These are phyloP conservation scores for Barbatosphaeria neglecta DNA, from an alignment of 495 filamentous ascomycete genomes.

Conservation along the genomic window DNA sequence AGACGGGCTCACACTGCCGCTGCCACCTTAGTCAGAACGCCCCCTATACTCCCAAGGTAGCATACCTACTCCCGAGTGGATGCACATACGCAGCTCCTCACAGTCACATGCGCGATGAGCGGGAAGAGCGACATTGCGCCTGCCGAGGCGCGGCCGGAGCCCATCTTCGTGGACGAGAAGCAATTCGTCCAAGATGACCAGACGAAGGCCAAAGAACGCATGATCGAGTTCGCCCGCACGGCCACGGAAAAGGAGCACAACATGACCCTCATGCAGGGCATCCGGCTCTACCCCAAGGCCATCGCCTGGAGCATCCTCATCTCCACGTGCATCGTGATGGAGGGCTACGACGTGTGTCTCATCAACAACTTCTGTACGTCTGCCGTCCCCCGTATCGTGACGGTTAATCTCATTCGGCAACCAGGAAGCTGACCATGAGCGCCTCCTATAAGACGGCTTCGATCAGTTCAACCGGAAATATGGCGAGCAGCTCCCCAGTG, in stretches of 20 bases:
- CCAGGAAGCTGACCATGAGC: no score
- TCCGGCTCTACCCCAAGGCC: constrained; percentile 43
- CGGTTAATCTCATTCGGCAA: neutral
- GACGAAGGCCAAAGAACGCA: constrained; percentile 17
- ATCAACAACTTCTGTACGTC: constrained; percentile 44
- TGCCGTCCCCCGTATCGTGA: neutral
- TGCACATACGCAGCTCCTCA: neutral
- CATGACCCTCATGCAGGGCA: constrained; percentile 42
- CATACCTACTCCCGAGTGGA: no score
- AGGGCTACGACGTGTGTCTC: constrained; percentile 50
- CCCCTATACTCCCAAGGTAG: no score
- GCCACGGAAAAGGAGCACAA: constrained; percentile 42
- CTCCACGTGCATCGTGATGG: constrained; percentile 53
- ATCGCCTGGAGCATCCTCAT: constrained; percentile 50
- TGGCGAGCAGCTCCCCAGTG: constrained; percentile 42
- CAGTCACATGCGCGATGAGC: neutral
- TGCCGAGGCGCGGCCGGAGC: neutral
- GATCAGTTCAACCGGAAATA: constrained; percentile 59
- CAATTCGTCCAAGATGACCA: neutral
- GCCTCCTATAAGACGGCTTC: constrained; percentile 44
- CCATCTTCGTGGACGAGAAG: constrained; percentile 1
- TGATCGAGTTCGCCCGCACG: constrained; percentile 32
- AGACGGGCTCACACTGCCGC: no score
- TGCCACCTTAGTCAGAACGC: no score
- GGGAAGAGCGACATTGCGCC: neutral